Evolutionary conservation across 1,284 basidiomycete species (phyloP).

Genomic region (Cutaneotrichosporon cyanovorans): DNA sequence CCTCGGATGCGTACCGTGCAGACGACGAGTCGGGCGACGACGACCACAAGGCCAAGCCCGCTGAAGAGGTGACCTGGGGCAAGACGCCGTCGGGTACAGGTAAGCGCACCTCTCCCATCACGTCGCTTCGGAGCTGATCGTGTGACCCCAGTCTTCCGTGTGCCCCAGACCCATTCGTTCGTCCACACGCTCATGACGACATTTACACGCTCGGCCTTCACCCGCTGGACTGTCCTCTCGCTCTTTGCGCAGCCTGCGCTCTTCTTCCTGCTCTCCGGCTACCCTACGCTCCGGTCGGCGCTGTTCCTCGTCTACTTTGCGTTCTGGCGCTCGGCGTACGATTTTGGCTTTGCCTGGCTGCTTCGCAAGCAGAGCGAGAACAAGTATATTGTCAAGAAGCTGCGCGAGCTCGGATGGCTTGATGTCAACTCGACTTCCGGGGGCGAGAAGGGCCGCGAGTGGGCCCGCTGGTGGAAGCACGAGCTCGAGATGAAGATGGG

Average conservation of each 20-base stretch:
- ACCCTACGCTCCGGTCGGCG: constrained; percentile 46
- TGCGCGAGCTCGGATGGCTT: constrained; percentile 77
- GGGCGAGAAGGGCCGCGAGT: constrained; percentile 55
- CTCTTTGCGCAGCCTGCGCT: constrained; percentile 70
- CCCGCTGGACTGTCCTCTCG: constrained; percentile 73
- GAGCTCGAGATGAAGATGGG: constrained; percentile 93
- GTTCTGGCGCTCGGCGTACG: constrained; percentile 89
- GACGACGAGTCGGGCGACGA: constrained; percentile 16
- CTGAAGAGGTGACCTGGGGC: constrained; percentile 66
- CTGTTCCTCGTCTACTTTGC: constrained; percentile 56
- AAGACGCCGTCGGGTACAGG: constrained; percentile 77
- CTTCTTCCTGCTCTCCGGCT: constrained; percentile 60
- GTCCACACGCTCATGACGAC: constrained; percentile 86
- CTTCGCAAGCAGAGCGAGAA: constrained; percentile 89
- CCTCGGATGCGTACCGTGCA: constrained; percentile 6
- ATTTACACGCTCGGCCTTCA: constrained; percentile 81
- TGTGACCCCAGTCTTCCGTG: constrained; percentile 67
- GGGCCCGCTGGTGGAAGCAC: constrained; percentile 69
- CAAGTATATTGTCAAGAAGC: constrained; percentile 80
- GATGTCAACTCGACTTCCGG: constrained; percentile 50
- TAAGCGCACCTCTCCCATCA: constrained; percentile 35
- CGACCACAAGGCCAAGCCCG: constrained; percentile 9
- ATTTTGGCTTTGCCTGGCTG: constrained; percentile 87
- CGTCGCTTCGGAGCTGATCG: neutral
- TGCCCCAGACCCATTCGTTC: constrained; percentile 92